Conservation (phyloP, 2,329 filamentous ascomycete genomes). For the Hirsutella rhossiliensis region DNA sequence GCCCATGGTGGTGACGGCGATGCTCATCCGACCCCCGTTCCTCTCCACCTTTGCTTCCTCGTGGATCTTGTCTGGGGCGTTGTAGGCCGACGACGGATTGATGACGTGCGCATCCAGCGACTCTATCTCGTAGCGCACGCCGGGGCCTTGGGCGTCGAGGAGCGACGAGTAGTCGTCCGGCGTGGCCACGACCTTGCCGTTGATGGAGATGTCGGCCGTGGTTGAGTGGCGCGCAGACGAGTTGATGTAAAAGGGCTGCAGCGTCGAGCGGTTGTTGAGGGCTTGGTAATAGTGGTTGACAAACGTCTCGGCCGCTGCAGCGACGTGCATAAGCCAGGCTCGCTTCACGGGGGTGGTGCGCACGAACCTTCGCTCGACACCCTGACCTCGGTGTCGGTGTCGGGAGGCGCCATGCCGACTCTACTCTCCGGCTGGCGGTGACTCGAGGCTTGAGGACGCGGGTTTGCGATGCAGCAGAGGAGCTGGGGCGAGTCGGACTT, state of each 20-base stretch:
- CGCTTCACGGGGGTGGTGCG: background rate
- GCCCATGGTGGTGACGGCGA: constrained; percentile 64
- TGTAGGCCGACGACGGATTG: constrained; percentile 52
- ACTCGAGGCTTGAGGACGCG: background rate
- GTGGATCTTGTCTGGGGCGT: constrained; percentile 35
- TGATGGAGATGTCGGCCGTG: constrained; percentile 65
- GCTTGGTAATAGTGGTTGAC: constrained; percentile 63
- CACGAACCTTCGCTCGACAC: constrained; percentile 32
- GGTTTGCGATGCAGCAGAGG: too few species aligned
- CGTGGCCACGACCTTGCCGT: constrained; percentile 55
- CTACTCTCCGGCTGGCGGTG: background rate
- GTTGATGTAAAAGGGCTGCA: constrained; percentile 61
- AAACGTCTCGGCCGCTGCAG: constrained; percentile 56
- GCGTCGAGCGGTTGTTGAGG: constrained; percentile 49
- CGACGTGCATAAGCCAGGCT: constrained; percentile 6
- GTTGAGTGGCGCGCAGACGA: constrained; percentile 38
- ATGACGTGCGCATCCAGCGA: constrained; percentile 68
- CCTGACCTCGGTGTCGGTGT: constrained; percentile 30
- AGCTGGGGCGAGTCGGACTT: too few species aligned
- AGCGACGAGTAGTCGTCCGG: constrained; percentile 55
- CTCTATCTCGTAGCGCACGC: constrained; percentile 59
- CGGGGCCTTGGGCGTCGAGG: constrained; percentile 48
- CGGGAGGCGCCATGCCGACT: constrained; percentile 21
- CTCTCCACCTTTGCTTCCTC: constrained; percentile 30
- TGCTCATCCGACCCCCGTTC: constrained; percentile 48